These are phyloP conservation scores for Perilla frutescens DNA, from an alignment of 257 asterid species.

Conservation along the genomic window DNA sequence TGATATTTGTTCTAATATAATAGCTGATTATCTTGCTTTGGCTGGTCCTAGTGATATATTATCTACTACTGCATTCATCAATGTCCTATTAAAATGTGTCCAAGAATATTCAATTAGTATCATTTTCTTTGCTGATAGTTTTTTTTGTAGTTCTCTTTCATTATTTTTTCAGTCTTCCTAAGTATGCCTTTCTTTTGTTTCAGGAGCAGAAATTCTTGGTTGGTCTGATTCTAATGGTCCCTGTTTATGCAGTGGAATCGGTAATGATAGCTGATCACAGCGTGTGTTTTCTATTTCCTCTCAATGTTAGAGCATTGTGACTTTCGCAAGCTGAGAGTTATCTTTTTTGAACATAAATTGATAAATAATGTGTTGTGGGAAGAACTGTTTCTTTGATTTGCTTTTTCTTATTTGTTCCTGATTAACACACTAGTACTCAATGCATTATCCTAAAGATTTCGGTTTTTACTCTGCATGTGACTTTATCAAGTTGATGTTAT, in stretches of 20 bases:
- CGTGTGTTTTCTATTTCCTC: constrained; percentile 28
- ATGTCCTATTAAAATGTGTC: not conserved
- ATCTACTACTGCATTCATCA: constrained; percentile 2
- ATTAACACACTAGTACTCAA: not conserved
- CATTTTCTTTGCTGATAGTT: constrained; percentile 6
- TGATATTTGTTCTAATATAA: not conserved
- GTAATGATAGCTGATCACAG: constrained; percentile 45
- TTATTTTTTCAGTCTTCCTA: constrained; percentile 24
- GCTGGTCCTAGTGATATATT: not conserved
- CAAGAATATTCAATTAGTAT: not conserved
- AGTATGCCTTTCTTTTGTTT: constrained; percentile 35
- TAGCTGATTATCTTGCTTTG: not conserved
- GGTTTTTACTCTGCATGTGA: not conserved
- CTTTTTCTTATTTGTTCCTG: constrained; percentile 4
- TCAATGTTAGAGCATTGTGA: not conserved
- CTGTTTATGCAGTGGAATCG: constrained; percentile 98
- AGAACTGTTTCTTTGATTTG: not conserved
- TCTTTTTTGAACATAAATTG: constrained; percentile 12
- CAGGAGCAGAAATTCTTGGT: constrained; percentile 98
- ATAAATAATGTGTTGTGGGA: not conserved
- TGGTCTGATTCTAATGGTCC: constrained; percentile 95
- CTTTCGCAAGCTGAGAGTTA: not conserved
- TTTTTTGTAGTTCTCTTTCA: not conserved
- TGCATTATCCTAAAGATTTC: not conserved
- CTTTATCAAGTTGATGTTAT: constrained; percentile 17